Percentiles rank a stretch among this genome's conserved stretches.
phyloP scores from a whole-genome alignment of 2,329 filamentous ascomycete genomes.

The Colletotrichum filicis region DNA sequence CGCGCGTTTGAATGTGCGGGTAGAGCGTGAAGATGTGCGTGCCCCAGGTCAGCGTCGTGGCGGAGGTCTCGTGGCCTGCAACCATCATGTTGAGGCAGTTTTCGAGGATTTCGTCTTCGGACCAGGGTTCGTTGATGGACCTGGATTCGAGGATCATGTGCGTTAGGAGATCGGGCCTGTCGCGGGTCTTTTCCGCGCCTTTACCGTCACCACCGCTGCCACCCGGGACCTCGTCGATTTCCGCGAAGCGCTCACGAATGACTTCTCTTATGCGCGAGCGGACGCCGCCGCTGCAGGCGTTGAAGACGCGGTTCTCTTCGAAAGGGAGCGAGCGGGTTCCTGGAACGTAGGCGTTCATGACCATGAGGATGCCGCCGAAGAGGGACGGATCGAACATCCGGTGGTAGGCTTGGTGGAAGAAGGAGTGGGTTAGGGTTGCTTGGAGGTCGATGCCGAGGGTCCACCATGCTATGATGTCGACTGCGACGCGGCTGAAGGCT shows the following conservation, averaged over 20 bases:
- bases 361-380: slow-evolving; percentile 39
- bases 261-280: slow-evolving; percentile 42
- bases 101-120: slow-evolving; percentile 47
- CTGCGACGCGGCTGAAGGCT: slow-evolving; percentile 44
- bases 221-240: slow-evolving; percentile 27
- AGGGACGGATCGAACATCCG: slow-evolving; percentile 39
- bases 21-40: slow-evolving; percentile 50
- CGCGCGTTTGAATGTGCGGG: slow-evolving; percentile 48
- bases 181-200: slow-evolving; percentile 9
- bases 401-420: slow-evolving; percentile 43
- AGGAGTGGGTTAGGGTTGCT: slow-evolving; percentile 39
- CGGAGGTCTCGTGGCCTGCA: slow-evolving; percentile 58
- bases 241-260: slow-evolving; percentile 40
- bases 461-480: slow-evolving; percentile 50
- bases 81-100: slow-evolving; percentile 56
- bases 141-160: slow-evolving; percentile 47
- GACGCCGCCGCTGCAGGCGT: slow-evolving; percentile 43
- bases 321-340: slow-evolving; percentile 49
- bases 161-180: slow-evolving; percentile 43
- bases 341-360: slow-evolving; percentile 46
- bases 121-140: slow-evolving; percentile 33
- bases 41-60: slow-evolving; percentile 52
- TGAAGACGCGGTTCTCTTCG: slow-evolving; percentile 48
- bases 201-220: neutral
- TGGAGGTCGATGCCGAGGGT: slow-evolving; percentile 47